Evolutionary conservation across 1,284 basidiomycete genomes (phyloP).

Genomic region (Cutaneotrichosporon spelunceum): DNA sequence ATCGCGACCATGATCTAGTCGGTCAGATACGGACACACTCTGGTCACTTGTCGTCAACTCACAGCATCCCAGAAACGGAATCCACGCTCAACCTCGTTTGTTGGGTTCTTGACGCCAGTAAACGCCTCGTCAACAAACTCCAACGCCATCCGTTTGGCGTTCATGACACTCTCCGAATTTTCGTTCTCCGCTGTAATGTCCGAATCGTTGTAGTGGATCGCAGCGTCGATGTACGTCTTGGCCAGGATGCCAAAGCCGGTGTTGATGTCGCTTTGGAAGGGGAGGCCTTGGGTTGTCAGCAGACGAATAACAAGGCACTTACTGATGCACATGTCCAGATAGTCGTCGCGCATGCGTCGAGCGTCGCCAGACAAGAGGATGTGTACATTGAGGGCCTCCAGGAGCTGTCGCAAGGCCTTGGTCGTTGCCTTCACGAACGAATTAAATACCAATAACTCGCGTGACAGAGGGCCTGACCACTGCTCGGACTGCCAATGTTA

Average conservation of each 20-base stretch:
- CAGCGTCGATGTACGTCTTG: slow-evolving; percentile 90
- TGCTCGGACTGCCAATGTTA: slow-evolving; percentile 61
- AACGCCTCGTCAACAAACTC: slow-evolving; percentile 93
- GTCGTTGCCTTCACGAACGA: slow-evolving; percentile 89
- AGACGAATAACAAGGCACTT: slow-evolving; percentile 2
- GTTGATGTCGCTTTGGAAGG: slow-evolving; percentile 94
- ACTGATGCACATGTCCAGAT: slow-evolving; percentile 80
- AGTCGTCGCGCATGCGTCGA: slow-evolving; percentile 78
- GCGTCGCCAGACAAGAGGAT: slow-evolving; percentile 88
- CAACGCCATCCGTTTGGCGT: slow-evolving; percentile 80
- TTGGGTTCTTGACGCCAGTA: slow-evolving; percentile 78
- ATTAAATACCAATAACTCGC: slow-evolving; percentile 96
- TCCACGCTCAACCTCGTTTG: slow-evolving; percentile 84
- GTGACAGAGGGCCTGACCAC: slow-evolving; percentile 91
- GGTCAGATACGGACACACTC: slow-evolving; percentile 16
- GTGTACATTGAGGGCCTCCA: slow-evolving; percentile 88
- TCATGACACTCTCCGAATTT: slow-evolving; percentile 70
- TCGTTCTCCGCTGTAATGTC: slow-evolving; percentile 57
- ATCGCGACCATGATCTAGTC: slow-evolving; percentile 79
- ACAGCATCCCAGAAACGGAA: slow-evolving; percentile 99
- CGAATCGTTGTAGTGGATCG: slow-evolving; percentile 75
- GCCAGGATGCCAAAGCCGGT: slow-evolving; percentile 96
- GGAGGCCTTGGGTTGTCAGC: slow-evolving; percentile 54
- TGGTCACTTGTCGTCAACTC: slow-evolving; percentile 50
- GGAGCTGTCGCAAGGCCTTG: slow-evolving; percentile 79